Base-by-base conservation (phyloP, 805 yeast species). In the Sungouiella blattae region DNA sequence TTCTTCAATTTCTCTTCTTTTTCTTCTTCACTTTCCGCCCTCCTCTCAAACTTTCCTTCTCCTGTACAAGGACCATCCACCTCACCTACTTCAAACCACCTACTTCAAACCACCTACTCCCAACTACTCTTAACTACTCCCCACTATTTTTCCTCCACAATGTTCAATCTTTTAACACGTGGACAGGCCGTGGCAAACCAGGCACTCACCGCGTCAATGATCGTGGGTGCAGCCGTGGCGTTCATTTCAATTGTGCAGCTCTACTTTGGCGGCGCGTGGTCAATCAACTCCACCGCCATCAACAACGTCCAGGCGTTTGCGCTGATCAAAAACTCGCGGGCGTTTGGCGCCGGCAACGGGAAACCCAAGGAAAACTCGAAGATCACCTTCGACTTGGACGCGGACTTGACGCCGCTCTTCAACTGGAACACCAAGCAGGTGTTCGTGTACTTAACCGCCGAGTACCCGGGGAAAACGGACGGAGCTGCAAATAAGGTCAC, bases 371-470 rank as follows among this genome's bases (percentile, higher is more conserved):
- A 89, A 53, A 87, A 87, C 55, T 70, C 83, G 38, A 76, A 73
- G 48, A 58, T 88, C 26, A 62, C 64, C 9, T 88, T 93, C 52
- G 95, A 87, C 55, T 63, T 93, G 30, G 77, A 77, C 5, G 68
- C 71, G 2, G 96, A 91, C 59, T 68, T 91, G 42, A 56, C 85
- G 1, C 80, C 87, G 2, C 69, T 93, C 34, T 89, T 89, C 73
- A 88, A 84, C 60, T 91, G 97, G 96, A 93, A 91, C 62, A 93
- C 98, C 9, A 91, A 91, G 56, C 98, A 91, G 60, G 79, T 91
- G n/a, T 91, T 93, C 52, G 85, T 83, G 4, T 93, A 91, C 52
- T 68, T 93, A 43, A 85, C 94, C 3, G 95, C 94, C 1, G 91
- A 87, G 53, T 89, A 89, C 50, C 66, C 69, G 12, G 78, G 78